These are phyloP conservation scores for Salisapilia sapeloensis DNA, from an alignment of 352 stramenopile species.

Conservation along the genomic window DNA sequence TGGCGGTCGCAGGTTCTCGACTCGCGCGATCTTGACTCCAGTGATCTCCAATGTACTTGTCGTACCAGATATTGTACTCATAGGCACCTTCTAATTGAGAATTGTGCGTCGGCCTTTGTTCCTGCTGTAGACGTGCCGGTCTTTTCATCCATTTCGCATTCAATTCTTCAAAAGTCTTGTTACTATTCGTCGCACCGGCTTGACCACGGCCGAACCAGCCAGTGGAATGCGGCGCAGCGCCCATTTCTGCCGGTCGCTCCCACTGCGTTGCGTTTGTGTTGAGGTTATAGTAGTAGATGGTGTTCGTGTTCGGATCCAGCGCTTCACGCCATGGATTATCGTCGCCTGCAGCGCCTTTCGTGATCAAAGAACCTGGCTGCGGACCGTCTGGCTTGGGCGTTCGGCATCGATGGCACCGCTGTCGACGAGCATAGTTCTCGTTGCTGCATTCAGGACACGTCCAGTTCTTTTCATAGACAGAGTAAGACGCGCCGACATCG, in stretches of 20 bases:
- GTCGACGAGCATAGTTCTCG: slow-evolving; percentile 72
- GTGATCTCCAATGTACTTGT: slow-evolving; percentile 86
- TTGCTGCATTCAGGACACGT: slow-evolving; percentile 61
- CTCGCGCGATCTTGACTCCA: slow-evolving; percentile 72
- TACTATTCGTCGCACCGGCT: slow-evolving; percentile 39
- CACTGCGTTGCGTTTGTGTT: slow-evolving; percentile 78
- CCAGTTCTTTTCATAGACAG: slow-evolving; percentile 86
- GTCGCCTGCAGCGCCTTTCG: slow-evolving; percentile 19
- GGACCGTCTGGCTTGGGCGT: slow-evolving; percentile 45
- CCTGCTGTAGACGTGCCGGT: slow-evolving; percentile 82
- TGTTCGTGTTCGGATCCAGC: slow-evolving; percentile 74
- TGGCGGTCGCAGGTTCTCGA: slow-evolving; percentile 74
- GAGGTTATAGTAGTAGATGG: slow-evolving; percentile 91
- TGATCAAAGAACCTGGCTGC: slow-evolving; percentile 38
- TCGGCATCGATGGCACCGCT: slow-evolving; percentile 69
- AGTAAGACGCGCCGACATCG: slow-evolving; percentile 69
- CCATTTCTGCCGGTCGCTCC: slow-evolving; percentile 83
- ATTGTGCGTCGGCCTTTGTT: slow-evolving; percentile 75
- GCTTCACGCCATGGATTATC: slow-evolving; percentile 78
- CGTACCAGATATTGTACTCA: slow-evolving; percentile 95
- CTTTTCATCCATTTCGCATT: slow-evolving; percentile 75
- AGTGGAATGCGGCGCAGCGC: slow-evolving; percentile 71
- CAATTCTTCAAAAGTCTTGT: slow-evolving; percentile 66
- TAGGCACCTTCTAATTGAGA: slow-evolving; percentile 81
- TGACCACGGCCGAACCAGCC: slow-evolving; percentile 89